These are phyloP conservation scores for Citrus mangshanensis DNA, from an alignment of 345 rosid genomes.

Conservation along the genomic window DNA sequence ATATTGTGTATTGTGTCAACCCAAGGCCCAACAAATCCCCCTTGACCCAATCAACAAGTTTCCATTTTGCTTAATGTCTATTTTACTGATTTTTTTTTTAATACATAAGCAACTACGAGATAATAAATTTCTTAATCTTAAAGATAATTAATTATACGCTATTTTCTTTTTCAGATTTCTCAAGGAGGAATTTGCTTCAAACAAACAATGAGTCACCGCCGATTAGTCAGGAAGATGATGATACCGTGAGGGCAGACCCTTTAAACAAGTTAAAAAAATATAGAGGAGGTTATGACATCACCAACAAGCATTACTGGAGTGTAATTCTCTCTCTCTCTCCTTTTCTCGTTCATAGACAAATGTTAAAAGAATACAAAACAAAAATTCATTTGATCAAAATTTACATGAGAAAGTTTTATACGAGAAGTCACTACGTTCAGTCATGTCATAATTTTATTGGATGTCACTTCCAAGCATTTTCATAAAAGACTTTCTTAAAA, in stretches of 20 bases:
- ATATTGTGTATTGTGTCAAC: background rate
- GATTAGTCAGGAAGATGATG: slow-evolving; percentile 24
- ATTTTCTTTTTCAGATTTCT: background rate
- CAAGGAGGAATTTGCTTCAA: slow-evolving; percentile 28
- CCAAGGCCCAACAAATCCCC: background rate
- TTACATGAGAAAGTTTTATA: too few relatives aligned
- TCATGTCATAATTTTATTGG: too few relatives aligned
- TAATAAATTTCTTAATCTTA: background rate
- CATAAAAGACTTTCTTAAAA: too few relatives aligned
- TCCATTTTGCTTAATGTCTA: too few relatives aligned
- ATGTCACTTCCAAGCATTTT: accelerated
- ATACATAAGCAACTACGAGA: too few relatives aligned
- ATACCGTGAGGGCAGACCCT: slow-evolving; percentile 59
- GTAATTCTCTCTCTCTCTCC: slow-evolving; percentile 34
- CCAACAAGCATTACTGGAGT: slow-evolving; percentile 69
- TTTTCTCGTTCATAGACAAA: background rate
- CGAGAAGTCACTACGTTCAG: accelerated
- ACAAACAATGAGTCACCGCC: slow-evolving; percentile 20
- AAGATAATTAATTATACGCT: too few relatives aligned
- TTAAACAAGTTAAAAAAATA: slow-evolving; percentile 44
- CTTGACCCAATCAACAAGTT: background rate
- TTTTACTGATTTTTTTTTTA: too few relatives aligned
- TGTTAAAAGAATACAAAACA: background rate
- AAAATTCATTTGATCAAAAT: too few relatives aligned
- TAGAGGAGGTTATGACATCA: slow-evolving; percentile 66